Percentiles rank a stretch among this genome's conserved stretches.
Conservation (phyloP, 805 yeast species). For the Limtongozyma cylindracea region DNA sequence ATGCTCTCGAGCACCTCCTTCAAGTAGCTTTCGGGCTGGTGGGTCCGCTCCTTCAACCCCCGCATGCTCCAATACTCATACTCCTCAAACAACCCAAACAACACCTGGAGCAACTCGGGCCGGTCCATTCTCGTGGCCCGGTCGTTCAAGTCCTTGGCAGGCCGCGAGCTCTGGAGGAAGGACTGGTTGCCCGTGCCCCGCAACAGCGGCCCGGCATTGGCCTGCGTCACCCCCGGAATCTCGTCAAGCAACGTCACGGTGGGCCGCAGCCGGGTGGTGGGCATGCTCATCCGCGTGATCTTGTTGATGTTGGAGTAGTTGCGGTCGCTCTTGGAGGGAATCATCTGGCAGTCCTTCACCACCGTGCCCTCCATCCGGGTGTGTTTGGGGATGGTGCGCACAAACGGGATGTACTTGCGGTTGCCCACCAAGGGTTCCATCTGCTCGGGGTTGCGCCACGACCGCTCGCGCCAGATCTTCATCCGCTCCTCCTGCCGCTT, state of each 20-base stretch:
- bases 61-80: constrained; percentile 93
- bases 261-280: constrained; percentile 20
- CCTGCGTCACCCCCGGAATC: constrained; percentile 70
- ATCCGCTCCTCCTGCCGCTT: constrained; percentile 6
- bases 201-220: constrained; percentile 69
- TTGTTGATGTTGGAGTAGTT: constrained; percentile 37
- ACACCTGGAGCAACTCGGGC: constrained; percentile 67
- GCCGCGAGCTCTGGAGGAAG: constrained; percentile 23
- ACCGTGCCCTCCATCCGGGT: constrained; percentile 73
- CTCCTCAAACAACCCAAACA: constrained; percentile 80
- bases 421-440: constrained; percentile 14
- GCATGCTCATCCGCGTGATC: constrained; percentile 20
- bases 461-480: constrained; percentile 46
- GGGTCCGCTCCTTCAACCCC: constrained; percentile 79
- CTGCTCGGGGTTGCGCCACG: constrained; percentile 74
- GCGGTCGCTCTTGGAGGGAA: constrained; percentile 52
- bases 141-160: constrained; percentile 24
- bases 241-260: constrained; percentile 51
- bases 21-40: constrained; percentile 84
- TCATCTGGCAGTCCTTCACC: constrained; percentile 76
- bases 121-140: constrained; percentile 88
- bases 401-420: constrained; percentile 45
- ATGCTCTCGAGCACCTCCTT: constrained; percentile 80
- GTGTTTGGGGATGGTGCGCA: constrained; percentile 59
- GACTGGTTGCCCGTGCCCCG: constrained; percentile 40